phyloP scores from a whole-genome alignment of 2,329 filamentous ascomycete species.

The Polychaeton citri region DNA sequence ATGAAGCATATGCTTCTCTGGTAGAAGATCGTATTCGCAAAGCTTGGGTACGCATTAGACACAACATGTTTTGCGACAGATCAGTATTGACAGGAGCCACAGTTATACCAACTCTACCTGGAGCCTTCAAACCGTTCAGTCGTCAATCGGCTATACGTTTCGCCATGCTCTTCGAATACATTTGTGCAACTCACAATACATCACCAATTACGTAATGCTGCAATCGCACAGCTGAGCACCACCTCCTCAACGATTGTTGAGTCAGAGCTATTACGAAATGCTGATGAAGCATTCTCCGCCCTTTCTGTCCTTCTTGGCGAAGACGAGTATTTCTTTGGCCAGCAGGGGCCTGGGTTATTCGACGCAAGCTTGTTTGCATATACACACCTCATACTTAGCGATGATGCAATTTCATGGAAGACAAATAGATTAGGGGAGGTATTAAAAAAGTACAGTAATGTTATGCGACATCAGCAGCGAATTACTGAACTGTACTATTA shows the following conservation, averaged over 20 bases:
- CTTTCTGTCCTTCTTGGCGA: constrained; percentile 46
- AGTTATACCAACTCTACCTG: constrained; percentile 73
- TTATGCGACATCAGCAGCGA: constrained; percentile 52
- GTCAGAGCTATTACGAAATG: constrained; percentile 45
- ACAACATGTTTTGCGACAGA: too few relatives aligned
- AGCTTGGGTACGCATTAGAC: constrained; percentile 63
- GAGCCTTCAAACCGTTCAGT: constrained; percentile 54
- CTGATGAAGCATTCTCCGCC: constrained; percentile 48
- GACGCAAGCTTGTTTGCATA: constrained; percentile 88
- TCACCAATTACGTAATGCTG: constrained; percentile 57
- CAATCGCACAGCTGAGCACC: constrained; percentile 60
- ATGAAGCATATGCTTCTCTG: constrained; percentile 67
- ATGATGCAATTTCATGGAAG: constrained; percentile 45
- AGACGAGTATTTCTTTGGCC: constrained; percentile 48
- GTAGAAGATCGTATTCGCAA: constrained; percentile 65
- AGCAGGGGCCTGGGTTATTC: constrained; percentile 52
- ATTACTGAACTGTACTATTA: constrained; percentile 40
- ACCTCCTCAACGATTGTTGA: constrained; percentile 29
- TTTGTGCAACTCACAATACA: constrained; percentile 52
- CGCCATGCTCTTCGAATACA: constrained; percentile 43
- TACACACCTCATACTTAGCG: constrained; percentile 63
- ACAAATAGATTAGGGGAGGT: constrained; percentile 46
- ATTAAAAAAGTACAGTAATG: constrained; percentile 43
- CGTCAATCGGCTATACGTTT: constrained; percentile 58
- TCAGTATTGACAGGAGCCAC: constrained; percentile 2